These are phyloP conservation scores for Vanilla planifolia DNA, from an alignment of 106 monocot species.

Conservation along the genomic window DNA sequence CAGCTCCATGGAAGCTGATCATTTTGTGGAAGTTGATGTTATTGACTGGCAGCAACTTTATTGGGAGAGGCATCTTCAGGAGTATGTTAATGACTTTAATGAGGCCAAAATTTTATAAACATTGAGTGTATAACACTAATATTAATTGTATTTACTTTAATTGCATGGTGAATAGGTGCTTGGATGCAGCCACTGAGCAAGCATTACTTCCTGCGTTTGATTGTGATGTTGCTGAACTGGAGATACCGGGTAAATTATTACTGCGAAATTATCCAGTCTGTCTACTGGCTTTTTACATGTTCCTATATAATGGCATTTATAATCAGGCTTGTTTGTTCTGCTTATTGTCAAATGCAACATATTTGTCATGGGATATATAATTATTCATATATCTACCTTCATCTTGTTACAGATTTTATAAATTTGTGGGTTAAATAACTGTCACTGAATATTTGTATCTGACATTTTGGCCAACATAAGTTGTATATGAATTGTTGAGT, in stretches of 20 bases:
- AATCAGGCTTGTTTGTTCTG: background rate
- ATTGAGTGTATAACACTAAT: background rate
- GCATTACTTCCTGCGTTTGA: constrained; percentile 7
- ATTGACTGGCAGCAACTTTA: constrained; percentile 23
- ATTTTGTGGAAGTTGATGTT: constrained; percentile 7
- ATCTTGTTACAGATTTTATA: too few species aligned
- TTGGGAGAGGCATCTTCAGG: constrained; percentile 25
- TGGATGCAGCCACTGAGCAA: constrained; percentile 9
- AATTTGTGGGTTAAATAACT: too few species aligned
- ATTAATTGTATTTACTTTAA: background rate
- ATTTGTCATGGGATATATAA: background rate
- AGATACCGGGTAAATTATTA: constrained; percentile 1
- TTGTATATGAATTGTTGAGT: too few species aligned
- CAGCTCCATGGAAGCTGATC: background rate
- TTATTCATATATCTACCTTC: background rate
- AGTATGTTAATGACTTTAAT: constrained; percentile 10
- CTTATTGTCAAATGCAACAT: background rate
- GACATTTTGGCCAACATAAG: too few species aligned
- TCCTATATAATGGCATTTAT: background rate
- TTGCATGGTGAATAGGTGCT: constrained; percentile 1
- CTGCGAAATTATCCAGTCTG: background rate
- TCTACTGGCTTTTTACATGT: background rate
- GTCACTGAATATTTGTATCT: too few species aligned
- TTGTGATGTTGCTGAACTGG: constrained; percentile 6
- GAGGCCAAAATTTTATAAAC: background rate